A percentile compares a stretch with the other conserved stretches of the same genome.
Conservation (phyloP, 805 yeast genomes). For the Ogataea saltuana region DNA sequence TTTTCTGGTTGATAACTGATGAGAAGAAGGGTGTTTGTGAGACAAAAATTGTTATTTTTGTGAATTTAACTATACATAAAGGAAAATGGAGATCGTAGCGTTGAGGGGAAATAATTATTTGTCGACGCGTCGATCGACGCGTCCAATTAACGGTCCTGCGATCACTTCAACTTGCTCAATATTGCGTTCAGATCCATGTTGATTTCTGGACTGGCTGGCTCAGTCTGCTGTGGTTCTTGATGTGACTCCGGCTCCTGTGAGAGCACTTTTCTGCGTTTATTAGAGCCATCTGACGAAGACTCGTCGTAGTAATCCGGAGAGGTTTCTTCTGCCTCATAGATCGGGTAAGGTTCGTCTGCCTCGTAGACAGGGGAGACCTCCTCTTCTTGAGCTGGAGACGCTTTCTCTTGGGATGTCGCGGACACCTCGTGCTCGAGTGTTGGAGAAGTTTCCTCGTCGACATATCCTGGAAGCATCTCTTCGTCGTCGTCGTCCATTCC, state of each 20-base stretch:
- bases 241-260: not conserved
- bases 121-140: slow-evolving; percentile 17
- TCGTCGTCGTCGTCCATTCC: slow-evolving; percentile 20
- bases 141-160: not conserved
- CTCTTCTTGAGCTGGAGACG: slow-evolving; percentile 7
- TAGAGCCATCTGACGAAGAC: slow-evolving; percentile 9
- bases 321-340: too few relatives aligned
- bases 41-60: not conserved
- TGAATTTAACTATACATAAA: not conserved
- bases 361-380: not conserved
- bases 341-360: too few relatives aligned
- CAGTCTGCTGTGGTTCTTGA: not conserved
- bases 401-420: slow-evolving; percentile 18
- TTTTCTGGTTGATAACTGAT: slow-evolving; percentile 7
- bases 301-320: slow-evolving; percentile 8
- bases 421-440: slow-evolving; percentile 12
- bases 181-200: slow-evolving; percentile 24
- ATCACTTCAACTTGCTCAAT: slow-evolving; percentile 21
- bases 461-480: slow-evolving; percentile 26
- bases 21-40: not conserved
- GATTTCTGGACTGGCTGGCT: not conserved
- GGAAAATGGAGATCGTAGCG: not conserved
- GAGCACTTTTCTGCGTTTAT: slow-evolving; percentile 3
- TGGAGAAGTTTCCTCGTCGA: slow-evolving; percentile 12
- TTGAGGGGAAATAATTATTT: too few relatives aligned